phyloP scores from a whole-genome alignment of 805 yeast genomes.

The Lachancea sp. region DNA sequence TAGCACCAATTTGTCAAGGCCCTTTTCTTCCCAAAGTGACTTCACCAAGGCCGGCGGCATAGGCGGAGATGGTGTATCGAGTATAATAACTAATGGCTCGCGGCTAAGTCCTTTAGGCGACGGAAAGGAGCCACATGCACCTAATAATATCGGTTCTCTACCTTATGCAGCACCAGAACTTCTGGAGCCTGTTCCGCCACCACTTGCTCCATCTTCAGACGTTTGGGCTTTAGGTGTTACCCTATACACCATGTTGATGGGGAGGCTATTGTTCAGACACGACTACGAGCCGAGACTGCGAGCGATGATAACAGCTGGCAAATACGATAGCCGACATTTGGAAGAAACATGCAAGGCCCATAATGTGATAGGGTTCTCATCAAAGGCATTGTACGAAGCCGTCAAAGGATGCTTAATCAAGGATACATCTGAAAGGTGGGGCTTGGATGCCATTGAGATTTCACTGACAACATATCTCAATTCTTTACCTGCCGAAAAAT shows the following conservation, averaged over 20 bases:
- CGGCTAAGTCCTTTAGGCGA: not conserved
- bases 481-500: not conserved
- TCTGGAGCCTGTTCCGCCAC: constrained; percentile 51
- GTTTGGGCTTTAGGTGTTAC: constrained; percentile 89
- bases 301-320: constrained; percentile 63
- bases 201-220: constrained; percentile 61
- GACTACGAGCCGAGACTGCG: constrained; percentile 75
- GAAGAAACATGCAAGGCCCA: constrained; percentile 35
- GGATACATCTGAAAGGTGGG: constrained; percentile 48
- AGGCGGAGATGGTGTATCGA: not conserved
- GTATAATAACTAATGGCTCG: not conserved
- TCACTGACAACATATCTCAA: not conserved
- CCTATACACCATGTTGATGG: constrained; percentile 63
- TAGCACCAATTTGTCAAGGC: constrained; percentile 9
- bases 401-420: constrained; percentile 49
- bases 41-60: not conserved
- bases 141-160: constrained; percentile 74
- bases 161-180: constrained; percentile 93
- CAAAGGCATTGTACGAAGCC: constrained; percentile 20
- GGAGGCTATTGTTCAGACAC: constrained; percentile 77
- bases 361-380: constrained; percentile 17
- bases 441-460: constrained; percentile 35
- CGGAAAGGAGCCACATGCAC: constrained; percentile 36
- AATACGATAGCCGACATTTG: constrained; percentile 46
- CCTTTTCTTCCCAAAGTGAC: not conserved